Percentiles rank a stretch among this genome's conserved stretches.
These are phyloP conservation scores for Sporothrix luriei DNA, from an alignment of 2,329 filamentous ascomycete genomes.

Conservation along the genomic window DNA sequence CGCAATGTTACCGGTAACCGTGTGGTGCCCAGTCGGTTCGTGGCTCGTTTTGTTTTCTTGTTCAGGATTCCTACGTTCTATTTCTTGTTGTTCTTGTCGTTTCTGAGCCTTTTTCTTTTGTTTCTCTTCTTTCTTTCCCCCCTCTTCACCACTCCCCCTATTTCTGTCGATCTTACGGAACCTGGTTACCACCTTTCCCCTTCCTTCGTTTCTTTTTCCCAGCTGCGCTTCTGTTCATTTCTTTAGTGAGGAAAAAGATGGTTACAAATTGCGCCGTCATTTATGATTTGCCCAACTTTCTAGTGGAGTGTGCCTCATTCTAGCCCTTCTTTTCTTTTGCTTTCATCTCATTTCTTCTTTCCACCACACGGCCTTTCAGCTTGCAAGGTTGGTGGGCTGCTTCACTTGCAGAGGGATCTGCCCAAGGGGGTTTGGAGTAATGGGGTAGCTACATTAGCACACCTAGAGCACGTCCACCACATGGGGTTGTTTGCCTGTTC, in stretches of 20 bases:
- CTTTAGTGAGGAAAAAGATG: not conserved
- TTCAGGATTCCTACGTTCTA: not conserved
- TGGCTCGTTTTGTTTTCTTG: constrained; percentile 5
- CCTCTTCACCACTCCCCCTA: not conserved
- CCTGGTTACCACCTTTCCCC: not conserved
- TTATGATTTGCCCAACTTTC: constrained; percentile 1
- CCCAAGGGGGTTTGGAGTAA: constrained; percentile 2
- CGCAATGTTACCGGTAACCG: not conserved
- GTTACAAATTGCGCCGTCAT: constrained; percentile 7
- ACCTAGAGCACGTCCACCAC: not conserved
- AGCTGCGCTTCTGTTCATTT: constrained; percentile 16
- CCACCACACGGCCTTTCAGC: not conserved
- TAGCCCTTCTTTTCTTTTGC: not conserved
- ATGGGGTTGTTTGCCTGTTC: not conserved
- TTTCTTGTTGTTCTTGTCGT: no score
- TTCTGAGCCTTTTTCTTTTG: not conserved
- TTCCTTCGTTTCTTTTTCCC: constrained; percentile 5
- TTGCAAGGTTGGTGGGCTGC: constrained; percentile 4
- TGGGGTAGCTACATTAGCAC: constrained; percentile 24
- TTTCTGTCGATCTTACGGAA: not conserved
- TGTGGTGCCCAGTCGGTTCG: not conserved
- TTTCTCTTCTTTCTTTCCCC: not conserved
- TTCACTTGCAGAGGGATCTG: constrained; percentile 19
- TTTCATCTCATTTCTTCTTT: not conserved
- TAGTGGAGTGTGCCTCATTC: not conserved